Evolutionary conservation across 441 rosid species (phyloP).

Genomic region (Eruca vesicaria): DNA sequence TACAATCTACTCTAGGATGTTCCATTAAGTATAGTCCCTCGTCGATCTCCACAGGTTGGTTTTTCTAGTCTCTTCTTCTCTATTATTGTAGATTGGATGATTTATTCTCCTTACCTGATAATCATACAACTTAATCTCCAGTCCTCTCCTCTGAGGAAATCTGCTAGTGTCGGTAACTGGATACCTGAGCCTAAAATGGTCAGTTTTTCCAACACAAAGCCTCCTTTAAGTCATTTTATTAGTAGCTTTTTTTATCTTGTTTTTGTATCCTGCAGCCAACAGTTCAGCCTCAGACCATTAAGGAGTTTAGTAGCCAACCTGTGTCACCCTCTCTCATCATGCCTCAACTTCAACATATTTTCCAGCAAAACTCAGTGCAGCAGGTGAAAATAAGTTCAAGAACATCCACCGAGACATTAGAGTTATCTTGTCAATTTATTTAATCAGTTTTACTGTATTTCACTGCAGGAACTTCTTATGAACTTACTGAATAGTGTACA

Average conservation of each 20-base stretch:
- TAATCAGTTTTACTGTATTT: conserved; percentile 7
- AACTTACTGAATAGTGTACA: conserved; percentile 70
- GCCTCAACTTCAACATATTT: conserved; percentile 89
- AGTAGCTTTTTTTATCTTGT: conserved; percentile 1
- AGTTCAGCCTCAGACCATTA: conserved; percentile 56
- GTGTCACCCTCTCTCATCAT: conserved; percentile 47
- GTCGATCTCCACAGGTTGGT: conserved; percentile 84
- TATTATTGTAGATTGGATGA: conserved; percentile 7
- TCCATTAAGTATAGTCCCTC: conserved; percentile 74
- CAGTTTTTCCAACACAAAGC: conserved; percentile 41
- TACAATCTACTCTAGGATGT: conserved; percentile 70
- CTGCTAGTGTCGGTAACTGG: conserved; percentile 98
- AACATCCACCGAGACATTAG: neutral
- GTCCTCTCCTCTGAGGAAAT: conserved; percentile 84
- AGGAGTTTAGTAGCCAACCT: conserved; percentile 48
- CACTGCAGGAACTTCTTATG: conserved; percentile 69
- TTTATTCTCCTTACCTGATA: conserved; percentile 20
- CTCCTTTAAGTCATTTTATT: neutral
- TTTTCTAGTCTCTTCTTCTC: conserved; percentile 30
- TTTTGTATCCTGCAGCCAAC: conserved; percentile 46
- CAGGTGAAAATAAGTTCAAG: conserved; percentile 52
- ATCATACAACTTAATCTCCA: conserved; percentile 38
- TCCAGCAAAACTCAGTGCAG: conserved; percentile 86
- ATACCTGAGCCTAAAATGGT: conserved; percentile 63
- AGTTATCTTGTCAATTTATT: conserved; percentile 7